Conservation (phyloP, 208 protist species). For the Acanthamoeba lenticulata region DNA sequence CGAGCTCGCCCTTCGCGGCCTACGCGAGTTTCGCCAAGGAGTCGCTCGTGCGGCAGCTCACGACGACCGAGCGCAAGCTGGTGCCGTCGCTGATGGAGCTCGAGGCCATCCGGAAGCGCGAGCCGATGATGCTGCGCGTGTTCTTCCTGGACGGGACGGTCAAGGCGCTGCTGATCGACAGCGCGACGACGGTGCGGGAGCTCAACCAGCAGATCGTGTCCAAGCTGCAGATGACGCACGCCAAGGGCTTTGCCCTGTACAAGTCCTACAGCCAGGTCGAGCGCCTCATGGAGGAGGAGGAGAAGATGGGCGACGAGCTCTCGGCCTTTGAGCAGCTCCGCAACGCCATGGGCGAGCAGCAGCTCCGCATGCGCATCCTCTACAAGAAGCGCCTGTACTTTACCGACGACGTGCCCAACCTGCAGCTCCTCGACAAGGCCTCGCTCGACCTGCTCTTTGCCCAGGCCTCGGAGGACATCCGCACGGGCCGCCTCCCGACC, state of each 20-base stretch:
- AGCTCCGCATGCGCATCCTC: slow-evolving; percentile 64
- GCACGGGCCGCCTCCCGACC: slow-evolving; percentile 52
- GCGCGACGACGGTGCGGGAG: slow-evolving; percentile 41
- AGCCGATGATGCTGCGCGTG: slow-evolving; percentile 49
- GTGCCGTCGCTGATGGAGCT: slow-evolving; percentile 66
- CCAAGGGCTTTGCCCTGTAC: slow-evolving; percentile 29
- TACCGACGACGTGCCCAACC: not conserved
- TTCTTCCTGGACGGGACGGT: slow-evolving; percentile 67
- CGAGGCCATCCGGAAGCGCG: slow-evolving; percentile 58
- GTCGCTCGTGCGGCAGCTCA: not conserved
- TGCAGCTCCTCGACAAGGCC: slow-evolving; percentile 29
- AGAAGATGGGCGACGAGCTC: slow-evolving; percentile 56
- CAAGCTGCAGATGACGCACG: not conserved
- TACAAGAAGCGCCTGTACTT: slow-evolving; percentile 65
- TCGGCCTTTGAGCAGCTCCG: slow-evolving; percentile 36
- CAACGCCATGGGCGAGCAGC: not conserved
- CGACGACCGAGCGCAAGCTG: slow-evolving; percentile 31
- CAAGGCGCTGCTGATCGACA: slow-evolving; percentile 55
- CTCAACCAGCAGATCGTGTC: slow-evolving; percentile 43
- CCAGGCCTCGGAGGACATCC: slow-evolving; percentile 48
- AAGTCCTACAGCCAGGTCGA: slow-evolving; percentile 54
- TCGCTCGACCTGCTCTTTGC: slow-evolving; percentile 44
- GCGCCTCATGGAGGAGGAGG: slow-evolving; percentile 20
- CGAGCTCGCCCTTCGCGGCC: not conserved
- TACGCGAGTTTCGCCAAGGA: slow-evolving; percentile 26